These are phyloP conservation scores for Hyphodiscus hymeniophilus DNA, from an alignment of 495 filamentous ascomycete genomes.

Conservation along the genomic window DNA sequence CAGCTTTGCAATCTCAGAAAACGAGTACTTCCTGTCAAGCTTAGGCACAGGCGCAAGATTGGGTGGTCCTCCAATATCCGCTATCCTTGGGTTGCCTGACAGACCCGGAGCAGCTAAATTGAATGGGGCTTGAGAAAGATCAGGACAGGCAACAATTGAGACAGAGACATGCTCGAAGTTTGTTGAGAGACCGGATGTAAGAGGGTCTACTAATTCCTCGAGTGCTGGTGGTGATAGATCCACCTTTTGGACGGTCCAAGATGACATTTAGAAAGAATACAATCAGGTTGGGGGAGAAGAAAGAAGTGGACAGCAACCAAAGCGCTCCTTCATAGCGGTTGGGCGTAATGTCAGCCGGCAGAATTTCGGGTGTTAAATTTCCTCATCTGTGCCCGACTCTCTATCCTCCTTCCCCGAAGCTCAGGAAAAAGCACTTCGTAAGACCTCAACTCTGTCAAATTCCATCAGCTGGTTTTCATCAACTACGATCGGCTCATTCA, in stretches of 20 bases:
- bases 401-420: too few relatives aligned
- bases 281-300: too few relatives aligned
- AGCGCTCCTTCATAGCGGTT: too few relatives aligned
- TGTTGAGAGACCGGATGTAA: conserved; percentile 11
- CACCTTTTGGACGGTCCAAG: conserved; percentile 3
- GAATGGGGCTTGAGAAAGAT: conserved; percentile 31
- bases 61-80: conserved; percentile 32
- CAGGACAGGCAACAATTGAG: conserved; percentile 28
- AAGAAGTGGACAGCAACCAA: too few relatives aligned
- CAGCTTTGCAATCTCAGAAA: conserved; percentile 23
- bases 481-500: too few relatives aligned
- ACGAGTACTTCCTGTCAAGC: conserved; percentile 25
- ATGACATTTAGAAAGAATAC: background rate
- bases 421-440: too few relatives aligned
- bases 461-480: too few relatives aligned
- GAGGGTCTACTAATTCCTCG: conserved; percentile 18
- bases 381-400: too few relatives aligned
- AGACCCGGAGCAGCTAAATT: conserved; percentile 29
- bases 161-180: conserved; percentile 24
- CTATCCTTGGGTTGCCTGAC: conserved; percentile 27
- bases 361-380: too few relatives aligned
- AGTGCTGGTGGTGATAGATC: conserved; percentile 23
- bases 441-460: too few relatives aligned
- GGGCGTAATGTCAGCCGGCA: too few relatives aligned
- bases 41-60: conserved; percentile 30